phyloP scores from a whole-genome alignment of 257 asterid species.

The Scutellaria barbata region DNA sequence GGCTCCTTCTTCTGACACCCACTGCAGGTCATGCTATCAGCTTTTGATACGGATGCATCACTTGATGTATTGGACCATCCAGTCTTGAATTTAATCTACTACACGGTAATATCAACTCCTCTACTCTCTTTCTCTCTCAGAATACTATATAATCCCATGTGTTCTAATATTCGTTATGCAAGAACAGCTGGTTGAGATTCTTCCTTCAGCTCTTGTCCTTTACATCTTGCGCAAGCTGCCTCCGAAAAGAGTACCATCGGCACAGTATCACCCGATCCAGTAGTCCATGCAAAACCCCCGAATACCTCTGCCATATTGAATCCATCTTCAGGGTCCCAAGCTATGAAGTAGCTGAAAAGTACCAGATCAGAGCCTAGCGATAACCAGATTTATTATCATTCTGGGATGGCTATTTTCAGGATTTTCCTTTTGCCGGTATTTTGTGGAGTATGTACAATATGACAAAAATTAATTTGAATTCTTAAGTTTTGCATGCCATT shows the following conservation, averaged over 20 bases:
- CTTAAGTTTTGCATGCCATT: neutral
- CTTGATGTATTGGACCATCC: slow-evolving; percentile 91
- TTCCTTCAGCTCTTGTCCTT: slow-evolving; percentile 73
- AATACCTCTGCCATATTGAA: neutral
- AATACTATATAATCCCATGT: neutral
- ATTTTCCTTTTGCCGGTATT: slow-evolving; percentile 31
- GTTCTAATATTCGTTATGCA: slow-evolving; percentile 32
- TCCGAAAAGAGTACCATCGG: slow-evolving; percentile 61
- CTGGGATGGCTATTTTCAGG: slow-evolving; percentile 44
- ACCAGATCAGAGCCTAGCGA: slow-evolving; percentile 33
- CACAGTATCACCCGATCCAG: slow-evolving; percentile 71
- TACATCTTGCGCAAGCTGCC: slow-evolving; percentile 78
- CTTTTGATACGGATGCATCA: slow-evolving; percentile 75
- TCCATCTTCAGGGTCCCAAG: slow-evolving; percentile 22
- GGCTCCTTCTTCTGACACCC: neutral
- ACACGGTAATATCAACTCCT: slow-evolving; percentile 55
- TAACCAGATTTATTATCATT: slow-evolving; percentile 46
- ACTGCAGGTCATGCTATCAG: slow-evolving; percentile 78
- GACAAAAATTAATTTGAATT: slow-evolving; percentile 25
- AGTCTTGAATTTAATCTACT: slow-evolving; percentile 71
- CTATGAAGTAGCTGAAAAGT: slow-evolving; percentile 21
- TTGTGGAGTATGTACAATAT: slow-evolving; percentile 28
- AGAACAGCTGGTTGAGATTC: slow-evolving; percentile 77
- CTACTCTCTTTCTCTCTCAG: slow-evolving; percentile 5
- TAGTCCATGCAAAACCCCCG: slow-evolving; percentile 24